Evolutionary conservation across 805 yeast genomes (phyloP).

Genomic region (Suhomyces sp.): DNA sequence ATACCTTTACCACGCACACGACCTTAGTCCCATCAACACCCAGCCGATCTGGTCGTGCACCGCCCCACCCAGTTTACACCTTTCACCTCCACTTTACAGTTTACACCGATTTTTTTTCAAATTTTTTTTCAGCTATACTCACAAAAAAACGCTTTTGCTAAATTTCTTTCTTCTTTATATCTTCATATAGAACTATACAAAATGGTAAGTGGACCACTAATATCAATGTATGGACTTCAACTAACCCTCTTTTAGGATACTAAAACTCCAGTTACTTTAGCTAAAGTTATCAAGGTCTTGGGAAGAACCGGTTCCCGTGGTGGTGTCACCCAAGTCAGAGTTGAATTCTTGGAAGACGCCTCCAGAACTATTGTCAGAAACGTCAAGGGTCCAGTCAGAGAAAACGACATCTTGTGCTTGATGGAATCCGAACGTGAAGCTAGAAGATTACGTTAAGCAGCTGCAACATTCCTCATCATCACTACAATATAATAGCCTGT

Average conservation of each 20-base stretch:
- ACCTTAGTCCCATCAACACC: not conserved
- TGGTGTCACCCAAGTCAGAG: constrained; percentile 99
- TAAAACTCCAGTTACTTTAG: constrained; percentile 95
- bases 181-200: constrained; percentile 14
- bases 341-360: constrained; percentile 92
- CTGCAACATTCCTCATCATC: not conserved
- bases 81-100: constrained; percentile 1
- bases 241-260: constrained; percentile 38
- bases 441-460: constrained; percentile 77
- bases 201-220: constrained; percentile 17
- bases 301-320: constrained; percentile 99
- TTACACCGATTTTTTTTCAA: constrained; percentile 4
- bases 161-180: constrained; percentile 10
- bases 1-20: not conserved
- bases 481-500: constrained; percentile 4
- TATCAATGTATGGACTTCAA: constrained; percentile 2
- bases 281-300: constrained; percentile 98
- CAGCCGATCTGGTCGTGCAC: not conserved
- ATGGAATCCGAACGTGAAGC: constrained; percentile 99
- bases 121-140: constrained; percentile 6
- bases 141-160: constrained; percentile 1
- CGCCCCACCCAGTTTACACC: not conserved
- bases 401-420: constrained; percentile 96
- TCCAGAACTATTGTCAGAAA: constrained; percentile 95
- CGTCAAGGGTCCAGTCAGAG: constrained; percentile 97